Percentiles rank a stretch among this genome's conserved stretches.
Evolutionary conservation across 192 early-diverging fungal species (phyloP).

Genomic region (Coemansia sp.): DNA sequence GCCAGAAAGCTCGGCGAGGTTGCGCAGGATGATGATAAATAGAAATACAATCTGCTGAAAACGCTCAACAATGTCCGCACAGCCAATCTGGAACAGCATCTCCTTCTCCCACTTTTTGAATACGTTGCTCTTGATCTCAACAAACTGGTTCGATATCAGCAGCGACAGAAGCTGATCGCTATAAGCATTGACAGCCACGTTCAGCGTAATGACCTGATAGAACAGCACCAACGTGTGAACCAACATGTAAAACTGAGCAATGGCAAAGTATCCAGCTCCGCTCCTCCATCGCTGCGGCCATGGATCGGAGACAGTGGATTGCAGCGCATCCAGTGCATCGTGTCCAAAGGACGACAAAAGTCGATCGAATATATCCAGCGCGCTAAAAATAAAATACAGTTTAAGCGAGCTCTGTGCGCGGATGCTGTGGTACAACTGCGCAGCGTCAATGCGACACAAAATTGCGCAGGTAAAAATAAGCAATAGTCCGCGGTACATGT

Average conservation of each 20-base stretch:
- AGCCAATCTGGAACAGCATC: conserved; percentile 93
- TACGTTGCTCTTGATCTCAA: conserved; percentile 95
- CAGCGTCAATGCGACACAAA: conserved; percentile 81
- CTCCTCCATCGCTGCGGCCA: conserved; percentile 41
- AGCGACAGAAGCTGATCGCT: conserved; percentile 92
- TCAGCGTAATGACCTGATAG: conserved; percentile 93
- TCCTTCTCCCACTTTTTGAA: conserved; percentile 97
- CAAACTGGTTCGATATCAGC: conserved; percentile 95
- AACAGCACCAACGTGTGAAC: conserved; percentile 88
- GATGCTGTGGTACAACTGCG: conserved; percentile 90
- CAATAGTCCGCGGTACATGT: conserved; percentile 85
- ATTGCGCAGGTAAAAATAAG: conserved; percentile 72
- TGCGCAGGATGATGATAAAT: conserved; percentile 85
- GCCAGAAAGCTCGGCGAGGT: conserved; percentile 80
- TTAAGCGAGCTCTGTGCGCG: conserved; percentile 95
- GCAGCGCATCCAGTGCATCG: conserved; percentile 92
- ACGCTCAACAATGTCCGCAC: conserved; percentile 93
- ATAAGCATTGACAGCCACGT: conserved; percentile 95
- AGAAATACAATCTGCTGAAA: conserved; percentile 90
- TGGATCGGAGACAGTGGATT: conserved; percentile 62
- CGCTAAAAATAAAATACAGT: conserved; percentile 96
- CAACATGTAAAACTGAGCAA: conserved; percentile 84
- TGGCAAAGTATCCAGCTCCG: conserved; percentile 59
- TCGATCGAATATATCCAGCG: conserved; percentile 91
- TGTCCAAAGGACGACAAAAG: conserved; percentile 90